Percentiles rank a stretch among this genome's conserved stretches.
Evolutionary conservation across 2,329 filamentous ascomycete genomes (phyloP).

Genomic region (Penicillium sp.): DNA sequence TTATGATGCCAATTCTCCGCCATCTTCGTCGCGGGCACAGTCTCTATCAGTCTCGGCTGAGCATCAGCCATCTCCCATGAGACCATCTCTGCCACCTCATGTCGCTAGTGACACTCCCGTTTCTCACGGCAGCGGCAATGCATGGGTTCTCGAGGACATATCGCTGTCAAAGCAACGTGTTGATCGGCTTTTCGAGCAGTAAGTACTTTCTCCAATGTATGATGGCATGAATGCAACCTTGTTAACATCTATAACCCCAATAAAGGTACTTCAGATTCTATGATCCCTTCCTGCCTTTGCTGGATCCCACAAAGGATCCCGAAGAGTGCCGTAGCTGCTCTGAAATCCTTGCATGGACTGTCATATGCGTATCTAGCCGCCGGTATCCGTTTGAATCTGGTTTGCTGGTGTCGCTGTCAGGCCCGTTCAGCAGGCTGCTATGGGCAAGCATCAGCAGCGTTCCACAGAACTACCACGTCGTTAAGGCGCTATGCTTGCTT

Average conservation of each 20-base stretch:
- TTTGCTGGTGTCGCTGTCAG: slow-evolving; percentile 48
- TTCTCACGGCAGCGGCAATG: slow-evolving; percentile 35
- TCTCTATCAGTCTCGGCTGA: slow-evolving; percentile 34
- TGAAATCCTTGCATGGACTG: slow-evolving; percentile 61
- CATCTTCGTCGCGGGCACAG: slow-evolving; percentile 21
- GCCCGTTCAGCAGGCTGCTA: slow-evolving; percentile 53
- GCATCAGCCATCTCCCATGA: slow-evolving; percentile 25
- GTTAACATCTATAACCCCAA: neutral
- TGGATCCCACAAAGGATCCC: slow-evolving; percentile 52
- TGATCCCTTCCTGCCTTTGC: slow-evolving; percentile 60
- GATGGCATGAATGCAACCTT: slow-evolving; percentile 9
- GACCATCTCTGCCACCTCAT: slow-evolving; percentile 31
- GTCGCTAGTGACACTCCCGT: slow-evolving; percentile 28
- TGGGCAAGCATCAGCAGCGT: slow-evolving; percentile 58
- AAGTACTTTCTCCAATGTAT: slow-evolving; percentile 12
- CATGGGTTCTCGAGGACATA: slow-evolving; percentile 50
- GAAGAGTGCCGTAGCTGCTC: slow-evolving; percentile 56
- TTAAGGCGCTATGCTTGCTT: slow-evolving; percentile 59
- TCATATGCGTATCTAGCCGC: slow-evolving; percentile 58
- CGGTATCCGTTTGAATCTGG: slow-evolving; percentile 53
- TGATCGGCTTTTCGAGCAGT: slow-evolving; percentile 43
- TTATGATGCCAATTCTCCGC: slow-evolving; percentile 28
- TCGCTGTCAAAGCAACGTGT: slow-evolving; percentile 35
- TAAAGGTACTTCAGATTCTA: slow-evolving; percentile 60
- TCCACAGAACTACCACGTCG: slow-evolving; percentile 59